Evolutionary conservation across 768 basidiomycete species (phyloP), one percentile per base, ranked within the genome.

Genomic region (Trametopsis cervina): DNA sequence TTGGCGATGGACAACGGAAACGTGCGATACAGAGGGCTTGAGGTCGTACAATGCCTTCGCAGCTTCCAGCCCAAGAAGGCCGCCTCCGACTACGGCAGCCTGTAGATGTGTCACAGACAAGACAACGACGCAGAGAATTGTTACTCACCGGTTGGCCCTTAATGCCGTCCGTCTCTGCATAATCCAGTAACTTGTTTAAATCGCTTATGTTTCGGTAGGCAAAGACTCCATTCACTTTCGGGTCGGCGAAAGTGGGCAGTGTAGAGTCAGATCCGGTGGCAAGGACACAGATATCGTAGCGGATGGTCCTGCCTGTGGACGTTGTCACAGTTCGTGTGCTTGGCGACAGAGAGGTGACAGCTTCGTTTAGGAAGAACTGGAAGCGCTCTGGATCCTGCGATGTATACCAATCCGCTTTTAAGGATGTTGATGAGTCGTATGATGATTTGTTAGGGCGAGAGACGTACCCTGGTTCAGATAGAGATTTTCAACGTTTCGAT

Each of bases 151-250:
- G 39, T 17, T 54, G 46, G 13, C 50, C 49, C 25, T 71, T 72
- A 6, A 80, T 68, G 1, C 64, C 60, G 7, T 67, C 66, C 40
- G 63, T 55, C 39, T 78, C 69, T 3, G 80, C 71, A 56, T 81
- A 86, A n/a, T 63, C 56, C 41, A 85, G 73, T 50, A 89, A 81
- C 4, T 63, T 67, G 47, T 85, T 75, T 36, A 89, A 66, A 57
- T 89, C 86, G 18, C 78, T 64, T 39, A 89, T 76, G 51, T 78
- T 85, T 25, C 86, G 76, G 57, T 89, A 89, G 0, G 83, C 82
- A 50, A 85, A 86, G 2, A 83, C 65, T 3, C 86, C 85, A 29
- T 68, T 69, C 5, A 70, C 74, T 24, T 56, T 60, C 1, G 65
- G 54, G 4, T 77, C 66, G 26, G 77, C 64, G 55, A 81, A 84